Percentiles rank a stretch among this genome's conserved stretches.
Evolutionary conservation across 352 stramenopile species (phyloP).

Genomic region (Elongisporangium undulatum): DNA sequence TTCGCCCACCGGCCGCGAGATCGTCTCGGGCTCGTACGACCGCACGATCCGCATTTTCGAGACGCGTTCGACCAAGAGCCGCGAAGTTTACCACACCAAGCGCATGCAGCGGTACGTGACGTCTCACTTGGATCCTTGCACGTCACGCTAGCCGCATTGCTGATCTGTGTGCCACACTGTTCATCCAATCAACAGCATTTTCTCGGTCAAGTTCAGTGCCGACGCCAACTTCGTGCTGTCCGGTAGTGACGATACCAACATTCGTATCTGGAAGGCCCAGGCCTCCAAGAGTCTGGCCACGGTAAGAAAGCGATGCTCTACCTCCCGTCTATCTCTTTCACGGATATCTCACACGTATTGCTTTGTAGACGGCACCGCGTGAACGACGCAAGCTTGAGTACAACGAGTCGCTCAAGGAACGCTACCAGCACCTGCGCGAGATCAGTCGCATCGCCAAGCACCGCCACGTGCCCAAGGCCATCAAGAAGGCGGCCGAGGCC

Average conservation of each 20-base stretch:
- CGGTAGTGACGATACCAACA: conserved; percentile 98
- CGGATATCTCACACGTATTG: conserved; percentile 3
- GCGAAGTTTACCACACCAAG: conserved; percentile 97
- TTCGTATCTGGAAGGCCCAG: conserved; percentile 98
- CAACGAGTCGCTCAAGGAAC: conserved; percentile 95
- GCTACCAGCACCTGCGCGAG: conserved; percentile 92
- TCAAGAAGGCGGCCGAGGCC: conserved; percentile 95
- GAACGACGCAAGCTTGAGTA: conserved; percentile 95
- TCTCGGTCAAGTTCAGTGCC: conserved; percentile 84
- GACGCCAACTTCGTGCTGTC: conserved; percentile 96
- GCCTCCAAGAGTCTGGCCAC: conserved; percentile 94
- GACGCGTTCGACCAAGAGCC: conserved; percentile 74
- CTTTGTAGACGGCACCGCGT: conserved; percentile 45
- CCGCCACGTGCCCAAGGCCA: conserved; percentile 95
- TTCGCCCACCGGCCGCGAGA: conserved; percentile 97
- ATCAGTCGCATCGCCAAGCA: conserved; percentile 92
- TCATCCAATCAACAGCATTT: conserved; percentile 35
- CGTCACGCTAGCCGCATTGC: background rate
- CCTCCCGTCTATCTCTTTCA: conserved; percentile 6
- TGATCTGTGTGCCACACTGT: background rate
- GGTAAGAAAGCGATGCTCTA: conserved; percentile 22
- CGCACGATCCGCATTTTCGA: conserved; percentile 98
- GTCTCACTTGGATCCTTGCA: background rate
- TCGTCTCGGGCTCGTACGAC: conserved; percentile 98
- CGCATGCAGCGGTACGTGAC: conserved; percentile 95